Evolutionary conservation across 2,329 filamentous ascomycete species (phyloP), one percentile per base, ranked within the genome.

Genomic region (Boeremia exigua): DNA sequence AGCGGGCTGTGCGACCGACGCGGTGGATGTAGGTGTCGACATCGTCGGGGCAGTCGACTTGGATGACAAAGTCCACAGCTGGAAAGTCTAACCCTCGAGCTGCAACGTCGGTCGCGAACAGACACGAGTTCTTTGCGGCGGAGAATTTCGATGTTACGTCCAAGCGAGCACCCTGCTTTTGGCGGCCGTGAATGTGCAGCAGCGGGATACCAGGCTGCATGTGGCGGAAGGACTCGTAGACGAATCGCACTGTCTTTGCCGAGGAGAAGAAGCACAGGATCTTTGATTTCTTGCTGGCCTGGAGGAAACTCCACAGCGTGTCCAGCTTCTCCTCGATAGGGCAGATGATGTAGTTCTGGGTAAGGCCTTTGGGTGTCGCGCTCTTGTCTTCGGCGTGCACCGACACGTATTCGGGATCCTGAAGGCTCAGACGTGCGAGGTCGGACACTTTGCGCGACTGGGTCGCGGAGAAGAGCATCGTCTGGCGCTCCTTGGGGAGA

Each of bases 11-110:
- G 28, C 95, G 86, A 1, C 95, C 95, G 4, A 97, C 94, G 56
- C 95, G 87, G 77, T 99, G 95, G 65, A 99, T 98, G 70, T 99
- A 99, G 0, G 95, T 99, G 69, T 98, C 95, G 4, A 91, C 90
- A 74, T 99, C 94, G 75, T 99, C 95, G 0, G 95, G 95, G 63
- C 91, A 96, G 74, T 99, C 95, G n/a, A 91, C 84, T 73, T 99
- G 95, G n/a, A 99, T 92, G 5, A 99, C 95, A 90, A 95, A 99
- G 74, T 99, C 95, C 0, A 99, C 95, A 3, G 92, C 89, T 0
- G 95, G 95, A 71, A 99, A 98, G 75, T 99, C 95, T 11, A 99
- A 84, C 61, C 95, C 95, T 75, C 95, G 86, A 0, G 95, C 95
- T 4, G 96, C 92, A 6, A 99, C 92, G 71, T 99, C 95, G 0